Base-by-base conservation (phyloP, 768 basidiomycete species). In the Suillus occidentalis region DNA sequence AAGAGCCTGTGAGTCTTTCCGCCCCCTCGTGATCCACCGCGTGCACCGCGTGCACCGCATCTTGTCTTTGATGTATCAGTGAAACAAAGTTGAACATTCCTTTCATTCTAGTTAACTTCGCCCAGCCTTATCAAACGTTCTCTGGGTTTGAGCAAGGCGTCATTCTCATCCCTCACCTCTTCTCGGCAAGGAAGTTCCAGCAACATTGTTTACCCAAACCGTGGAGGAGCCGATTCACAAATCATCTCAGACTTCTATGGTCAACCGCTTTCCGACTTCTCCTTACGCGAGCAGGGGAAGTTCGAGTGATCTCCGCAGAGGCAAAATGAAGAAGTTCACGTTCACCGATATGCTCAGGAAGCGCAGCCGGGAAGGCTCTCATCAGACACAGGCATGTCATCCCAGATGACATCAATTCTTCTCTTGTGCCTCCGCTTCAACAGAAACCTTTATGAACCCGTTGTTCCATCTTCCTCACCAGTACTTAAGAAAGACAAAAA, bases 281-380 rank as follows among this genome's bases (percentile, higher is more conserved):
- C 74, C 13, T 68, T 81, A 49, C 68, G 66, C 58, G 75, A 80
- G 43, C 64, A 73, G 0, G 82, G 82, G 60, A 87, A 81, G 73
- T 72, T 78, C 40, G 88, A 84, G 73, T 78, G 82, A 10, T 84
- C 83, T 85, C 50, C 72, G 72, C 64, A 72, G 22, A 40, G 39
- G 36, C 22, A 37, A 22, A 40, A 39, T 58, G n/a, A 58, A 12
- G 39, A 58, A 50, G 49, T 50, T 28, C 25, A 50, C 69, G 20
- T 75, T 84, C 63, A 75, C 76, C 61, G 78, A 81, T 68, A 77
- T 77, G 67, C 83, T 72, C 76, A 81, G 72, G 70, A 74, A 72
- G 72, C 79, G 76, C 67, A 77, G 79, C 49, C 78, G 81, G 52
- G 78, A 60, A 76, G 73, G 77, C 75, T 78, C 75, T 76, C 72